Percentiles rank a stretch among this genome's conserved stretches.
These are phyloP conservation scores for Glutinoglossum americanum DNA, from an alignment of 495 filamentous ascomycete species.

Conservation along the genomic window DNA sequence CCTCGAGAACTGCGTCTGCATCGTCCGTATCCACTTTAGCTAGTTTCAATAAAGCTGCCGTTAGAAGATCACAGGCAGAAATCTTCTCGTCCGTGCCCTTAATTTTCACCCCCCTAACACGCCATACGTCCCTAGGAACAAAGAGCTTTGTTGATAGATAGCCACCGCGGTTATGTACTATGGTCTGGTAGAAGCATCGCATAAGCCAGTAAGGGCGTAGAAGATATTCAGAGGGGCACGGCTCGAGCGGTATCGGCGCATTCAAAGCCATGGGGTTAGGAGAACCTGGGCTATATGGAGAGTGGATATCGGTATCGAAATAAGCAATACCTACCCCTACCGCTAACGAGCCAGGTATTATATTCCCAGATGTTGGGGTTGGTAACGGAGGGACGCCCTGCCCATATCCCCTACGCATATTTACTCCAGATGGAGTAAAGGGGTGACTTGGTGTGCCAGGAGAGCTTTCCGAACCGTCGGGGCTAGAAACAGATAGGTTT, in stretches of 20 bases:
- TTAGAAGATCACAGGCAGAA: conserved; percentile 76
- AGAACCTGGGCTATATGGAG: conserved; percentile 41
- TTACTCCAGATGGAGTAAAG: conserved; percentile 15
- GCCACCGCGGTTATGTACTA: conserved; percentile 75
- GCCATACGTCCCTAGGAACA: conserved; percentile 80
- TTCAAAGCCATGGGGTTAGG: conserved; percentile 36
- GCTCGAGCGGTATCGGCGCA: conserved; percentile 58
- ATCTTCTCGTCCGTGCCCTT: conserved; percentile 86
- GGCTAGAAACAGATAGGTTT: conserved; percentile 52
- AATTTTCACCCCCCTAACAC: conserved; percentile 80
- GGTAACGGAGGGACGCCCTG: conserved; percentile 41
- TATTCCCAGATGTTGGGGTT: conserved; percentile 39
- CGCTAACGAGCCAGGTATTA: conserved; percentile 21
- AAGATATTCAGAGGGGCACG: conserved; percentile 70
- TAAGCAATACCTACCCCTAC: conserved; percentile 40
- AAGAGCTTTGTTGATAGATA: conserved; percentile 84
- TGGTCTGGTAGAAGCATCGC: conserved; percentile 77
- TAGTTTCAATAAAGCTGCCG: conserved; percentile 70
- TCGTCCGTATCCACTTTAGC: conserved; percentile 68
- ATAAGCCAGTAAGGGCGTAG: conserved; percentile 93
- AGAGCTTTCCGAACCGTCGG: conserved; percentile 44
- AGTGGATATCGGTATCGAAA: conserved; percentile 71
- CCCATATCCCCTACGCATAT: conserved; percentile 21
- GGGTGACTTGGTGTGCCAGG: conserved; percentile 57
- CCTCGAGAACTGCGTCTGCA: conserved; percentile 75